phyloP scores from a whole-genome alignment of 129 eudicot genomes.

The Centrapalus pauciflorus region DNA sequence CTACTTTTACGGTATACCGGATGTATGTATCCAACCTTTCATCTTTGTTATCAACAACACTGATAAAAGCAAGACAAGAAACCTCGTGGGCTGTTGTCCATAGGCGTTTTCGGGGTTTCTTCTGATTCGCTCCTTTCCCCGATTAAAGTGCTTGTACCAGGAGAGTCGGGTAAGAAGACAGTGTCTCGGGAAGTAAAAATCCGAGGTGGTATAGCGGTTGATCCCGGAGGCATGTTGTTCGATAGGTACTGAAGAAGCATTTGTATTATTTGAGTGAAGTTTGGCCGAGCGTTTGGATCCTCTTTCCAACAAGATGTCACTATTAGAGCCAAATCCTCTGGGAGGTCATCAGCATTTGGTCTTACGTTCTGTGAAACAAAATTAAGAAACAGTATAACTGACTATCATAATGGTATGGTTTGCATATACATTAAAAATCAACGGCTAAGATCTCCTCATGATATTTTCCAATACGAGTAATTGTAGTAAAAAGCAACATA shows the following conservation, averaged over 20 bases:
- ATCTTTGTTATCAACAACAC: conserved; percentile 33
- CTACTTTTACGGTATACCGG: not conserved
- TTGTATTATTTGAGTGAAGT: conserved; percentile 75
- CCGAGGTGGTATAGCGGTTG: conserved; percentile 42
- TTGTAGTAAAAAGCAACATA: not conserved
- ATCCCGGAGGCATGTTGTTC: conserved; percentile 37
- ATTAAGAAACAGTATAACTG: not conserved
- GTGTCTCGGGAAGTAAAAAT: conserved; percentile 50
- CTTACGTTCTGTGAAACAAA: conserved; percentile 56
- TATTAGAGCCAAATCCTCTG: conserved; percentile 61
- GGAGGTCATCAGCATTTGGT: conserved; percentile 78
- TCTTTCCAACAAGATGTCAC: conserved; percentile 85
- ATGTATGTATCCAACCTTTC: not conserved
- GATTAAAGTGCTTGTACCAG: conserved; percentile 71
- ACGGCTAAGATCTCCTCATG: not conserved
- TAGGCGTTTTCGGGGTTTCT: conserved; percentile 49
- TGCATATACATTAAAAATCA: conserved; percentile 1
- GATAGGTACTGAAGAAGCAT: conserved; percentile 72
- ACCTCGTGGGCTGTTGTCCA: conserved; percentile 40
- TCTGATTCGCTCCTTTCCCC: conserved; percentile 27
- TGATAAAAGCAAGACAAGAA: conserved; percentile 57
- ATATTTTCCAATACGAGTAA: not conserved
- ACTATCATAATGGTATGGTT: not conserved
- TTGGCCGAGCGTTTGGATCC: conserved; percentile 72
- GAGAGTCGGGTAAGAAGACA: conserved; percentile 59